A percentile compares a stretch with the other conserved stretches of the same genome.
Evolutionary conservation across 768 basidiomycete species (phyloP).

Genomic region (Pulveroboletus sp.): DNA sequence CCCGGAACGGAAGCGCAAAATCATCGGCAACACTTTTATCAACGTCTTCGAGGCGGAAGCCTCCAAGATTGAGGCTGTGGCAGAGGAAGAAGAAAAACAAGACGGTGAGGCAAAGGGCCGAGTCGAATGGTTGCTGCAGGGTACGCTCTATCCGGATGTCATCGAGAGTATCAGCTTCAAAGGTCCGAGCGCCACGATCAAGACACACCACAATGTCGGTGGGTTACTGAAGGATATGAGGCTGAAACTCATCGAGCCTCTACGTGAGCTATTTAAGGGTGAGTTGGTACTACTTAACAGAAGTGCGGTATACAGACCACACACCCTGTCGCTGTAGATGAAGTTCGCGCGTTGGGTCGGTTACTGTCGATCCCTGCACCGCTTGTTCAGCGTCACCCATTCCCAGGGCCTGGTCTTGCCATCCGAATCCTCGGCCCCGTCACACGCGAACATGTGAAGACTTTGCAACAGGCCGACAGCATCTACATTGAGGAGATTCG

Average conservation of each 20-base stretch:
- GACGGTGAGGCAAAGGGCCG: conserved; percentile 76
- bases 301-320: background rate
- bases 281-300: conserved; percentile 11
- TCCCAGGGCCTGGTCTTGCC: conserved; percentile 97
- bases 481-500: conserved; percentile 99
- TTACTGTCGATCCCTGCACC: conserved; percentile 88
- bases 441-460: conserved; percentile 86
- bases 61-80: conserved; percentile 75
- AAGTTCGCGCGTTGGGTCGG: conserved; percentile 89
- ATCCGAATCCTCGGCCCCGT: conserved; percentile 97
- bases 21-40: conserved; percentile 99
- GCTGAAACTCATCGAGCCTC: conserved; percentile 95
- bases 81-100: conserved; percentile 66
- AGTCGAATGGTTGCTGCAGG: conserved; percentile 96
- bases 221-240: conserved; percentile 97
- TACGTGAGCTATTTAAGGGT: conserved; percentile 99
- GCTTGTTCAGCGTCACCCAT: conserved; percentile 94
- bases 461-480: conserved; percentile 85
- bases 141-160: conserved; percentile 97
- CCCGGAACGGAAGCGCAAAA: conserved; percentile 94
- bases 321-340: conserved; percentile 51
- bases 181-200: conserved; percentile 97
- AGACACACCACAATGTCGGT: conserved; percentile 99
- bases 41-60: conserved; percentile 97
- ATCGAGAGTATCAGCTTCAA: conserved; percentile 99